Percentiles rank a stretch among this genome's conserved stretches.
phyloP scores from a whole-genome alignment of 306 rosid species.

The Alnus glutinosa region DNA sequence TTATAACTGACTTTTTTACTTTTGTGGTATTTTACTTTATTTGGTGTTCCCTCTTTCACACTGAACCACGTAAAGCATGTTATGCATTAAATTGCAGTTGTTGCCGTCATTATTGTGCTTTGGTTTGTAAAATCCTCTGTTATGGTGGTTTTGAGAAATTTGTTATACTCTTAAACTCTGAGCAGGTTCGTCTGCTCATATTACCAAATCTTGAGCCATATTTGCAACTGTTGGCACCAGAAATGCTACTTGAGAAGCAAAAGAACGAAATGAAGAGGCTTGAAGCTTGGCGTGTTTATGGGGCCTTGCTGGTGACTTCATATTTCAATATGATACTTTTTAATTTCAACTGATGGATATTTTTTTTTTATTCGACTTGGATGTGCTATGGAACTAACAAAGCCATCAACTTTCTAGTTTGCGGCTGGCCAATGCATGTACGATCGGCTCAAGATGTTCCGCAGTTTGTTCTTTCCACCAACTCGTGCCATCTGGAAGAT shows the following conservation, averaged over 20 bases:
- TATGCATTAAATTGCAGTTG: constrained; percentile 5
- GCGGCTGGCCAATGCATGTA: constrained; percentile 79
- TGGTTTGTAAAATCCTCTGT: constrained; percentile 18
- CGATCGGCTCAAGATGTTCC: constrained; percentile 47
- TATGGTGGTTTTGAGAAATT: constrained; percentile 23
- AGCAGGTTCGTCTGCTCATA: constrained; percentile 73
- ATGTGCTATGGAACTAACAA: constrained; percentile 20
- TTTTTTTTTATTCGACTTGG: not conserved
- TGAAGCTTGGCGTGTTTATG: constrained; percentile 84
- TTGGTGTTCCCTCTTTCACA: not conserved
- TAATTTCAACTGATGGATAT: not conserved
- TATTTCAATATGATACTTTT: constrained; percentile 19
- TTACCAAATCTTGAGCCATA: constrained; percentile 88
- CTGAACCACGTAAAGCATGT: not conserved
- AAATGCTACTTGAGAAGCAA: constrained; percentile 76
- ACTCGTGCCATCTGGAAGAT: constrained; percentile 42
- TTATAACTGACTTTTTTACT: constrained; percentile 8
- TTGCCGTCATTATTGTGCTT: constrained; percentile 4
- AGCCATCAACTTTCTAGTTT: constrained; percentile 49
- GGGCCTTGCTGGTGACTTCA: constrained; percentile 80
- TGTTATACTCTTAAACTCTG: constrained; percentile 28
- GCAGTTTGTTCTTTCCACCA: constrained; percentile 50
- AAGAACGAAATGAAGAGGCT: constrained; percentile 74
- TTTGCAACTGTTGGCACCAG: constrained; percentile 78
- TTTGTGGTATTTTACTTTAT: constrained; percentile 11